Evolutionary conservation across 257 asterid genomes (phyloP), one percentile per base, ranked within the genome.

Genomic region (Haberlea rhodopensis): DNA sequence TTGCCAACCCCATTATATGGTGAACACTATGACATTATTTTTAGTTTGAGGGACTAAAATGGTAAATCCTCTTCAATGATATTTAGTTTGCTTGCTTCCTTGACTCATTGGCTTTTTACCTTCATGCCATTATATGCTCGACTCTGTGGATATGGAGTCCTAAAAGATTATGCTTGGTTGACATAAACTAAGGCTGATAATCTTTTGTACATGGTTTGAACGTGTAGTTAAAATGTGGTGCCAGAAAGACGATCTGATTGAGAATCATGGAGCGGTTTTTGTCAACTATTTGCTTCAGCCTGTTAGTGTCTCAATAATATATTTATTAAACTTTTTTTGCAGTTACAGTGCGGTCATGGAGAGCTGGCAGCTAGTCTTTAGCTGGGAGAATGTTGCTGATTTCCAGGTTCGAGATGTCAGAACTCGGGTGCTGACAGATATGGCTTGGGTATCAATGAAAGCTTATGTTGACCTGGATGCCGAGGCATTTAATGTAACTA

Each of bases 361-460:
- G 60, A 92, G 99, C 84, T 89, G 99, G 99, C 88, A 87, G 73
- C 62, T 81, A 32, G 88, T 81, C 45, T 86, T 89, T 54, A 78
- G 60, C 81, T 89, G 96, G 96, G 96, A 87, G 40, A 82, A 87
- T 61, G 88, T 74, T 15, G 81, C 78, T 57, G 86, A 89, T 78
- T 83, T 87, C 72, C 85, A 87, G 73, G 63, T 87, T 58, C 82
- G 75, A 67, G 95, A 92, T 25, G 91, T 92, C 45, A 80, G 89
- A 72, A 83, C 82, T 26, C 91, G 99, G 27, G 96, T 89, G 16
- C 72, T 79, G 52, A 68, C 85, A 29, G 94, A 79, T 61, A 69
- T 79, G 74, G 96, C 99, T 26, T 92, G 99, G 99, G 95, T 92
- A 6, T 87, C 97, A 61, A 89, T 87, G 99, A 89, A 85, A 74